phyloP scores from a whole-genome alignment of 139 green algal species.

The Astrephomene gubernaculifera region DNA sequence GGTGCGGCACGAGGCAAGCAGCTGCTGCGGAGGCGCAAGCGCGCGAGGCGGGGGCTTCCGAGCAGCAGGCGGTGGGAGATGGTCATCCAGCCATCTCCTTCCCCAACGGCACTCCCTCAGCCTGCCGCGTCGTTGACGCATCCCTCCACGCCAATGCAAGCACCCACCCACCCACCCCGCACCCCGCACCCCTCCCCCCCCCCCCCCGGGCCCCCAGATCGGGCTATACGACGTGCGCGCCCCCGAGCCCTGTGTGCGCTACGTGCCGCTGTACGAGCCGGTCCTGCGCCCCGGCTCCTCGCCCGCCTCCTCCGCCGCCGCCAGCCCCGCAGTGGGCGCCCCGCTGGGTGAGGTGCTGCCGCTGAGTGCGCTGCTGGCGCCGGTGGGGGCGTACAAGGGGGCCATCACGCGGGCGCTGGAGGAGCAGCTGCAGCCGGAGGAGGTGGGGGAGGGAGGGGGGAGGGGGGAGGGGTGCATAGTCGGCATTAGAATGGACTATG shows the following conservation, averaged over 20 bases:
- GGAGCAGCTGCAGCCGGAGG: conserved; percentile 33
- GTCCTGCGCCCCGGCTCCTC: neutral
- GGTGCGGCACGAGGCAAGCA: too few species aligned
- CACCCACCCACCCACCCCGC: too few species aligned
- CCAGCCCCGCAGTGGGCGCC: conserved; percentile 33
- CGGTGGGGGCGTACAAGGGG: conserved; percentile 74
- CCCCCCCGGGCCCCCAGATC: conserved; percentile 54
- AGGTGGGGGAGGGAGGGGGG: neutral
- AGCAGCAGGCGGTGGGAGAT: too few species aligned
- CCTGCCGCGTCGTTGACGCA: too few species aligned
- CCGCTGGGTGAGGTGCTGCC: conserved; percentile 80
- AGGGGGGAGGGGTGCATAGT: neutral
- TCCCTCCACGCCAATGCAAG: too few species aligned
- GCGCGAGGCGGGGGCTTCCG: too few species aligned
- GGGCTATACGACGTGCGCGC: conserved; percentile 72
- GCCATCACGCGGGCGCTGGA: conserved; percentile 74
- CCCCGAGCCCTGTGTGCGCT: conserved; percentile 53
- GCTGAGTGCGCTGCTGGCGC: conserved; percentile 76
- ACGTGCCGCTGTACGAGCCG: conserved; percentile 68
- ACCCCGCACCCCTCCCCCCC: neutral
- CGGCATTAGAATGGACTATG: neutral
- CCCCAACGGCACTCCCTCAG: too few species aligned
- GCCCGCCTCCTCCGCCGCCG: neutral
- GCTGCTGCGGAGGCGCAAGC: too few species aligned
- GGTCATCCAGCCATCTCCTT: too few species aligned